phyloP scores from a whole-genome alignment of 257 asterid species.

The Agastache rugosa region DNA sequence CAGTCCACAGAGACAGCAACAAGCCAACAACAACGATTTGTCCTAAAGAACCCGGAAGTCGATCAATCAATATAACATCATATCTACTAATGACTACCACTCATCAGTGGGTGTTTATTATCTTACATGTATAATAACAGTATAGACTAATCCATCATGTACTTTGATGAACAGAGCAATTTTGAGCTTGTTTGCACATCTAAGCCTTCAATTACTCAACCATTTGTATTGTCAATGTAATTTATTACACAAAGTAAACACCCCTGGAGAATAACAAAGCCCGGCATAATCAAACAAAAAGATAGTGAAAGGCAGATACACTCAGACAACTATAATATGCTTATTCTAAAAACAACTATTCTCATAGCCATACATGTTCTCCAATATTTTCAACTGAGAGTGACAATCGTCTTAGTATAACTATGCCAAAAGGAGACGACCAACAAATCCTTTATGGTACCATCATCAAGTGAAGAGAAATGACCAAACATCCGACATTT shows the following conservation, averaged over 20 bases:
- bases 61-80: slow-evolving; percentile 30
- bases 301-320: not conserved
- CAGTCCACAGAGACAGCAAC: not conserved
- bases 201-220: not conserved
- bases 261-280: slow-evolving; percentile 12
- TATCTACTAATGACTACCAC: not conserved
- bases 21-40: not conserved
- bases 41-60: not conserved
- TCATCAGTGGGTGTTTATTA: not conserved
- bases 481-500: not conserved
- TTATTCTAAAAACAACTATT: not conserved
- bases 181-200: not conserved
- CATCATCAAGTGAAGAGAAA: not conserved
- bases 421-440: not conserved
- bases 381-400: not conserved
- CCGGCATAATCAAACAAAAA: not conserved
- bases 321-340: not conserved
- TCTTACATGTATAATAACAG: too few species aligned
- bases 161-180: not conserved
- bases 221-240: too few species aligned
- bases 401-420: not conserved
- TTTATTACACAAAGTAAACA: too few species aligned
- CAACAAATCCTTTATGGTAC: not conserved
- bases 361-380: not conserved
- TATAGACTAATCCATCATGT: not conserved